Evolutionary conservation across 139 green algal species (phyloP).

Genomic region (Micromonas pusilla): DNA sequence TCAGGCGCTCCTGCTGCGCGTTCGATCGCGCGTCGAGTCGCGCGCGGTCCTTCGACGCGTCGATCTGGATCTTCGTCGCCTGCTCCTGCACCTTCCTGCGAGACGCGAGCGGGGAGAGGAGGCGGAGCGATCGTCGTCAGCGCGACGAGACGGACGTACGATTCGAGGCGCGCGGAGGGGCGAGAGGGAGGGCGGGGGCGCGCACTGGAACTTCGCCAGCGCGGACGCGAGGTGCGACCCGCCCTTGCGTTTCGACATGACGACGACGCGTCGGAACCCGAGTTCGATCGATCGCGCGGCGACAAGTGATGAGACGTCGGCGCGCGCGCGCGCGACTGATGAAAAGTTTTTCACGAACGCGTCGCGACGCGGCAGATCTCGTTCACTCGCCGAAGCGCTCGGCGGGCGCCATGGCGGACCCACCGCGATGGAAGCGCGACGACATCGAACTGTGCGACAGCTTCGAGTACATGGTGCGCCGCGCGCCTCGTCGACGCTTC

Average conservation of each 20-base stretch:
- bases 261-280: no score
- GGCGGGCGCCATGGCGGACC: not conserved
- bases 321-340: no score
- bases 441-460: not conserved
- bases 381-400: no score
- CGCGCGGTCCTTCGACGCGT: not conserved
- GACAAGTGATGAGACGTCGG: no score
- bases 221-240: not conserved
- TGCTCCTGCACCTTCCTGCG: not conserved
- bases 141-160: no score
- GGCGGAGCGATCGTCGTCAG: no score
- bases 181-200: no score
- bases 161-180: no score
- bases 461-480: not conserved
- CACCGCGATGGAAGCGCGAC: not conserved
- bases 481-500: not conserved
- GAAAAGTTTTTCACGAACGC: no score
- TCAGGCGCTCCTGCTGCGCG: not conserved
- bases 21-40: not conserved
- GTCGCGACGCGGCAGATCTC: no score
- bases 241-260: not conserved
- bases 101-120: no score
- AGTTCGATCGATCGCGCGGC: not conserved
- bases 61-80: constrained; percentile 15
- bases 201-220: not conserved